phyloP scores from a whole-genome alignment of 306 rosid genomes.

The Corylus heterophylla region DNA sequence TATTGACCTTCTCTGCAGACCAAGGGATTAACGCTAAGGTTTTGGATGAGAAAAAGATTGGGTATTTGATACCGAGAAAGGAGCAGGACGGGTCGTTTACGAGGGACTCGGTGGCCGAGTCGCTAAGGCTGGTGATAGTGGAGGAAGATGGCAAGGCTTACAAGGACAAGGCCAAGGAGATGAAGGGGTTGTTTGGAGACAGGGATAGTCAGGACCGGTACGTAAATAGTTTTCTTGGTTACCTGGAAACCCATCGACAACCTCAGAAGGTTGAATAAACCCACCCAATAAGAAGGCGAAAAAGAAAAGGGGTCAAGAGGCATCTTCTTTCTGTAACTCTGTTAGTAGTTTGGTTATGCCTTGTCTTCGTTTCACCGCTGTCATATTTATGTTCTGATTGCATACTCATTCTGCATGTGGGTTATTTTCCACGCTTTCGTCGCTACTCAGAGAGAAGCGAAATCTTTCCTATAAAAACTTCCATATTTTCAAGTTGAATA shows the following conservation, averaged over 20 bases:
- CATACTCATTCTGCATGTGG: too few relatives aligned
- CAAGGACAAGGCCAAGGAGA: slow-evolving; percentile 33
- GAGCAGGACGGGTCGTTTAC: slow-evolving; percentile 39
- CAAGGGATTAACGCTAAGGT: slow-evolving; percentile 32
- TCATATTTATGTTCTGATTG: too few relatives aligned
- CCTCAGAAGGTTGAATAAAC: background rate
- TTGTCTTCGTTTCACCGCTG: too few relatives aligned
- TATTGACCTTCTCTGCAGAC: slow-evolving; percentile 30
- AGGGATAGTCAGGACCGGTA: slow-evolving; percentile 2
- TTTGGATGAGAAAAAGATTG: slow-evolving; percentile 43
- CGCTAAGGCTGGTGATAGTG: slow-evolving; percentile 28
- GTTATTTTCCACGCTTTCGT: too few relatives aligned
- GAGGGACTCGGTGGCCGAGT: slow-evolving; percentile 30
- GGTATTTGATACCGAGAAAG: slow-evolving; percentile 30
- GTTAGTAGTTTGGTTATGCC: too few relatives aligned
- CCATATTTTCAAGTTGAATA: too few relatives aligned
- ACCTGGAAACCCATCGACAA: slow-evolving; percentile 7
- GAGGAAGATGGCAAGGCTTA: slow-evolving; percentile 38
- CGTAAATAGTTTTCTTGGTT: slow-evolving; percentile 9
- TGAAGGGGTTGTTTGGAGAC: slow-evolving; percentile 29
- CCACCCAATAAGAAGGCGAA: too few relatives aligned
- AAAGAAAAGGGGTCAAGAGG: too few relatives aligned
- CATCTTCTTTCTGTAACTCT: too few relatives aligned
- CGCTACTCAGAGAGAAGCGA: too few relatives aligned
- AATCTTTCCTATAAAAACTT: too few relatives aligned